These are phyloP conservation scores for Gossypium lobatum DNA, from an alignment of 441 rosid genomes.

Conservation along the genomic window DNA sequence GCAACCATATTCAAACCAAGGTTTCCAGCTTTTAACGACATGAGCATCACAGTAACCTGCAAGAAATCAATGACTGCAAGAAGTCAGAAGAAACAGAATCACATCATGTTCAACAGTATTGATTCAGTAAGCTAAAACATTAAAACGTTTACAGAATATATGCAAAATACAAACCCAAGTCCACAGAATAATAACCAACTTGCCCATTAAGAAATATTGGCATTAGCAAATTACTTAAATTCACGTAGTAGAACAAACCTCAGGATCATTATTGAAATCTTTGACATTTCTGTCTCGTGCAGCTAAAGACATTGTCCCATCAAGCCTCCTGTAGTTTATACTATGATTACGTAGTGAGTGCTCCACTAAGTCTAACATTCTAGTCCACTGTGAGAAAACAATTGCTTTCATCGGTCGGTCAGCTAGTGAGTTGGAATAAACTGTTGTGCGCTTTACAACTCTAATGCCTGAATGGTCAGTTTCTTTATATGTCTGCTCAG, in stretches of 20 bases:
- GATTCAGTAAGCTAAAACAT: not conserved
- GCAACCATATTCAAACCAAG: constrained; percentile 95
- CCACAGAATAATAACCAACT: not conserved
- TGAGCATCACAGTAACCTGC: constrained; percentile 84
- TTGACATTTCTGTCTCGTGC: constrained; percentile 82
- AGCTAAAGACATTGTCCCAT: constrained; percentile 74
- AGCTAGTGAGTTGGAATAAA: constrained; percentile 29
- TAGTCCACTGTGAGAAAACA: constrained; percentile 92
- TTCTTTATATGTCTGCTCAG: constrained; percentile 10
- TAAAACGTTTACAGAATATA: not conserved
- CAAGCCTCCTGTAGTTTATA: constrained; percentile 77
- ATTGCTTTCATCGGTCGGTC: constrained; percentile 69
- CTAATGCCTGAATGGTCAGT: constrained; percentile 20
- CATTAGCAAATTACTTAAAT: not conserved
- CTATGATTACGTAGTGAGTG: constrained; percentile 33
- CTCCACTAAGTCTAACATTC: constrained; percentile 88
- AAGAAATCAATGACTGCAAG: constrained; percentile 11
- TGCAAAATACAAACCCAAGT: not conserved
- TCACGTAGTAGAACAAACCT: constrained; percentile 40
- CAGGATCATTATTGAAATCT: constrained; percentile 66
- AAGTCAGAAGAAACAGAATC: constrained; percentile 2
- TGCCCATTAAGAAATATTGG: not conserved
- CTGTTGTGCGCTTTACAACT: constrained; percentile 28
- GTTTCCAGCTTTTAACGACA: constrained; percentile 94
- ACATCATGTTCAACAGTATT: not conserved